Conservation (phyloP, 331 rosid species). For the Acacia concinna region DNA sequence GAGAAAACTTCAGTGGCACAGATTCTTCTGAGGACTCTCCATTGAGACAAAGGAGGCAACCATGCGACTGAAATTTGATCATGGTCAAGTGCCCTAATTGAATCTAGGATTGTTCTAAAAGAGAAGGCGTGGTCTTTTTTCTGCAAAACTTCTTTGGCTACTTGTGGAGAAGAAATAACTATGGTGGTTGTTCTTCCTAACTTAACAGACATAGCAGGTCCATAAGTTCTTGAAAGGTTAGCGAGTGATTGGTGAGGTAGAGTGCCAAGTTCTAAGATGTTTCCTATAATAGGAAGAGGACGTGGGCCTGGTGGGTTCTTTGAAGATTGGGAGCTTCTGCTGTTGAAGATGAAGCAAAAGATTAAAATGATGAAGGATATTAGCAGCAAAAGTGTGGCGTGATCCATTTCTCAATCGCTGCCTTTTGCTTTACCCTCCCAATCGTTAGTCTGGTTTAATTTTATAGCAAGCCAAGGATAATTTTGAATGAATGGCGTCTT, state of each 20-base stretch:
- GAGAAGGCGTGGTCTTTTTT: not conserved
- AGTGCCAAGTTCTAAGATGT: not conserved
- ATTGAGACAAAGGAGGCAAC: not conserved
- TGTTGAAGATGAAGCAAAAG: not conserved
- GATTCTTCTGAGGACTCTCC: not conserved
- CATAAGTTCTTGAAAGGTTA: not conserved
- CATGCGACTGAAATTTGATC: not conserved
- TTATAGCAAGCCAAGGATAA: not conserved
- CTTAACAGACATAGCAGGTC: not conserved
- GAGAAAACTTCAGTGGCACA: not conserved
- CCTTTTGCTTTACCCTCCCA: not conserved
- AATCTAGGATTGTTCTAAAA: not conserved
- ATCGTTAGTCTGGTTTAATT: not conserved
- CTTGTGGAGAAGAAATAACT: not conserved
- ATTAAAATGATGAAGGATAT: not conserved
- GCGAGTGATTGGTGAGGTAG: not conserved
- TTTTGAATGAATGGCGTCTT: no score
- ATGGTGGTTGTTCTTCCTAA: not conserved
- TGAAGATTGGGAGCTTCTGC: not conserved
- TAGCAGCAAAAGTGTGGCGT: not conserved
- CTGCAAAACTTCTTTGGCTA: not conserved
- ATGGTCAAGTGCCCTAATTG: not conserved
- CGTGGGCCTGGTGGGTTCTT: not conserved
- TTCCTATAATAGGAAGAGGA: not conserved
- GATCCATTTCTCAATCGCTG: not conserved